Base-by-base conservation (phyloP, 139 green algal genomes). In the Yamagishiella unicocca region DNA sequence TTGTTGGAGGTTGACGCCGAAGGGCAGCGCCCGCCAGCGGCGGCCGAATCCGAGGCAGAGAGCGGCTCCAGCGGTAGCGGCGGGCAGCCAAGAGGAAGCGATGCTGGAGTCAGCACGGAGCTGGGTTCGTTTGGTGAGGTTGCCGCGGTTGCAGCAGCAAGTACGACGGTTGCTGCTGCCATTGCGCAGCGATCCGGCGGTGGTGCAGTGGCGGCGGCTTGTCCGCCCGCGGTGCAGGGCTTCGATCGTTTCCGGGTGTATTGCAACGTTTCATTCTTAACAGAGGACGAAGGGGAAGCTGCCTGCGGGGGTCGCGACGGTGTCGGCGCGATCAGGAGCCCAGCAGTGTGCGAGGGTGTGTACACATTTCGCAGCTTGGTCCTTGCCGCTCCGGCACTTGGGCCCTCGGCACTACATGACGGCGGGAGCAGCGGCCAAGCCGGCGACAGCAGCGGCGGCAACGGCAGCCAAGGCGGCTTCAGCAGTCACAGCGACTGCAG, bases 201-300 rank as follows among this genome's bases (percentile, higher is more conserved):
- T 12, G 64, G 64, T 37, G 64, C 64, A 22, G 64, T 72, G 27
- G 64, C 64, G 64, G n/a, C 64, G 64, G 25, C 38, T 25, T 42
- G 25, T 5, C 64, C 64, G 67, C 67, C 35, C 33, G 40, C 38
- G 25, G 71, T 58, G 40, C 71, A 19, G 45, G 73, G 73, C 45
- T 81, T 81, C n/a, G 73, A 81, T 25, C 40, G 33, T 7, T 81
- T 45, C 73, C 73, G 73, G 27, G 45, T 81, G 73, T 45, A 45
- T 8, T 54, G 73, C 73, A 81, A 81, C 73, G 2, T 81, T 27
- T 81, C 73, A 7, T 81, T 81, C 73, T 6, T 66, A 1, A 10
- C 71, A 8, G 71, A 79, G 71, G 71, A 79, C 8, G 17, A 37
- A 40, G 42, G 3, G 68, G 68, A 53, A 38, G 64, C 25, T 29